Percentiles rank a stretch among this genome's conserved stretches.
phyloP scores from a whole-genome alignment of 805 yeast species.

The Candida tammaniensis region DNA sequence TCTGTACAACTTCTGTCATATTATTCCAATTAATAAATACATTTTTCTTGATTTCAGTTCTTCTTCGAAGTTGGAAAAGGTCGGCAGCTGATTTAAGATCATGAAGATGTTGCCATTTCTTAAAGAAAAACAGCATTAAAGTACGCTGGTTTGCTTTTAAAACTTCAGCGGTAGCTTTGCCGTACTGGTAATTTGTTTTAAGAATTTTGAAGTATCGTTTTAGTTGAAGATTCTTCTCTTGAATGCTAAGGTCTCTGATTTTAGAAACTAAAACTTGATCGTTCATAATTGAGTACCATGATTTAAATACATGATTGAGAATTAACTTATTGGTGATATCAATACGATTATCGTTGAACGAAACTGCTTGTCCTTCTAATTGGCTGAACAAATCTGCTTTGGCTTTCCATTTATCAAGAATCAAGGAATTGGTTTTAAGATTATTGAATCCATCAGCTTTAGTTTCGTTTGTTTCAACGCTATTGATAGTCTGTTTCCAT shows the following conservation, averaged over 20 bases:
- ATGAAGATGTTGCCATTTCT: constrained; percentile 9
- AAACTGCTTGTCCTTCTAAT: not conserved
- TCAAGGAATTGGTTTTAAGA: not conserved
- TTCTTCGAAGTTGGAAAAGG: constrained; percentile 4
- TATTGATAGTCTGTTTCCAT: constrained; percentile 1
- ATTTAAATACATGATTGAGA: not conserved
- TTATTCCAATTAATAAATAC: constrained; percentile 16
- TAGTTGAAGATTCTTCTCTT: constrained; percentile 16
- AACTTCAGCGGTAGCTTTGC: constrained; percentile 2
- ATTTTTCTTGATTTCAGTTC: constrained; percentile 4
- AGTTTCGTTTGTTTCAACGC: too few species aligned
- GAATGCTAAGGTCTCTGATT: constrained; percentile 5
- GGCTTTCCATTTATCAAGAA: not conserved
- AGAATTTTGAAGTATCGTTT: constrained; percentile 12
- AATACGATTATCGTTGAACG: not conserved
- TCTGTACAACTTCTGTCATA: constrained; percentile 3
- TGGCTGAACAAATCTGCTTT: not conserved
- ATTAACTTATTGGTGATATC: not conserved
- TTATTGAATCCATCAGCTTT: too few species aligned
- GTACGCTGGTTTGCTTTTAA: not conserved
- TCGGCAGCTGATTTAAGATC: constrained; percentile 8
- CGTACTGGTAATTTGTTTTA: constrained; percentile 1
- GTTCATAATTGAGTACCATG: constrained; percentile 3
- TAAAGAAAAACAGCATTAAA: constrained; percentile 3
- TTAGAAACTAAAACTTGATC: not conserved